These are phyloP conservation scores for Cercospora sp. DNA, from an alignment of 2,329 filamentous ascomycete species.

Conservation along the genomic window DNA sequence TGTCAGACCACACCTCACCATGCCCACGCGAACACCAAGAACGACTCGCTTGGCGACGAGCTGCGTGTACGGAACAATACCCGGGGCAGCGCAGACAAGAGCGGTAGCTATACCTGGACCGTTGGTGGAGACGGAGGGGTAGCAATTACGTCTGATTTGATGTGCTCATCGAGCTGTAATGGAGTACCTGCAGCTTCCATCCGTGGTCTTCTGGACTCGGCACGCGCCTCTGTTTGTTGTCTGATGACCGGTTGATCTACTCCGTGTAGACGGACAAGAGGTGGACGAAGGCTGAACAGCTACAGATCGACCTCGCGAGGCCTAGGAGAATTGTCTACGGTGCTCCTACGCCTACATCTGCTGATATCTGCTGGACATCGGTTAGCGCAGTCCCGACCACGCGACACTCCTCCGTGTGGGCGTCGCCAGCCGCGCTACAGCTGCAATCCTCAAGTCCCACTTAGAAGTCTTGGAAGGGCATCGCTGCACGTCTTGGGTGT, in stretches of 20 bases:
- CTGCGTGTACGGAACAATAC: not conserved
- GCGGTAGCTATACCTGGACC: not conserved
- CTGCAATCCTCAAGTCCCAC: conserved; percentile 4
- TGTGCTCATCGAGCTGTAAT: conserved; percentile 6
- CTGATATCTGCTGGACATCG: not conserved
- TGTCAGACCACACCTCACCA: not conserved
- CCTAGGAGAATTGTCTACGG: not conserved
- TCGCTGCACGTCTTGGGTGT: conserved; percentile 7
- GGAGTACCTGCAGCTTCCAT: conserved; percentile 11
- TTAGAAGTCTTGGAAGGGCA: not conserved
- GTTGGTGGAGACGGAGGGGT: conserved; percentile 10
- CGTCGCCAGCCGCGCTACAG: conserved; percentile 3
- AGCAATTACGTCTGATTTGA: conserved; percentile 12
- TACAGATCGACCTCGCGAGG: not conserved
- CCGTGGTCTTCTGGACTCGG: conserved; percentile 7
- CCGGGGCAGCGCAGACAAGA: conserved; percentile 2
- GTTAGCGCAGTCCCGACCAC: conserved; percentile 10
- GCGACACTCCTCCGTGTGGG: conserved; percentile 19
- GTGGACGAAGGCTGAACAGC: not conserved
- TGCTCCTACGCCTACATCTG: not conserved
- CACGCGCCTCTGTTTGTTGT: not conserved
- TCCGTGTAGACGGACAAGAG: conserved; percentile 1
- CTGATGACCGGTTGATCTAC: not conserved
- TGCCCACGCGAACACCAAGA: conserved; percentile 9
- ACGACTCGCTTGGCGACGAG: conserved; percentile 1